Base-by-base conservation (phyloP, 1,139 yeast genomes). In the Meyerozyma carpophila region DNA sequence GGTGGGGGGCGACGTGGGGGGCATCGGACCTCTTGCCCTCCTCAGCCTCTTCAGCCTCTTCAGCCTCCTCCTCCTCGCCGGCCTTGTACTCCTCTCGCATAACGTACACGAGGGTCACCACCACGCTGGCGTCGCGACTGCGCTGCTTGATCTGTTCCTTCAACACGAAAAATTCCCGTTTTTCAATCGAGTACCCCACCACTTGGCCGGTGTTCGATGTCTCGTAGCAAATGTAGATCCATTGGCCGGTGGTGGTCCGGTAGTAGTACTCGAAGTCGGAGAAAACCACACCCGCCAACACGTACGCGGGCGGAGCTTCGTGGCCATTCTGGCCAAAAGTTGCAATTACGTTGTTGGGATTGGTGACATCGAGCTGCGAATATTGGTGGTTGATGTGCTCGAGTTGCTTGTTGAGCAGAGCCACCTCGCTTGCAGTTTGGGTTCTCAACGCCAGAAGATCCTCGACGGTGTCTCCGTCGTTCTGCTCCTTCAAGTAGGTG, bases 251-350 rank as follows among this genome's bases (percentile, higher is more conserved):
- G 11, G 25, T 44, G 37, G 49, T 46, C 24, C 47, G 39, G 47
- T 51, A 53, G 28, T 47, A 60, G 47, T 66, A 70, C 39, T 65
- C 63, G 5, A 50, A 40, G 39, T 65, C 70, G 6, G 61, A 59
- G n/a, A 65, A 38, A 6, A 68, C 54, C 11, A 67, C 59, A 1
- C 68, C 67, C 0, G 58, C 48, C 26, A 68, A 52, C 2, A 51
- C 41, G 45, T 67, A 68, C 26, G 54, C 52, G 6, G 50, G 43
- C 3, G 62, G 61, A 5, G 44, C 38, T 5, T 47, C 47, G 3
- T 53, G 42, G n/a, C 47, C 48, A 1, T 43, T 41, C 1, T 44
- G 37, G 11, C 40, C 44, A 3, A 57, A 47, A 28, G 48, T 26
- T 4, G 50, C 44, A 29, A 57, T 41, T 8, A 68, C 48, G 43